A percentile compares a stretch with the other conserved stretches of the same genome.
phyloP scores from a whole-genome alignment of 768 basidiomycete species.

The Termitomyces sp. region DNA sequence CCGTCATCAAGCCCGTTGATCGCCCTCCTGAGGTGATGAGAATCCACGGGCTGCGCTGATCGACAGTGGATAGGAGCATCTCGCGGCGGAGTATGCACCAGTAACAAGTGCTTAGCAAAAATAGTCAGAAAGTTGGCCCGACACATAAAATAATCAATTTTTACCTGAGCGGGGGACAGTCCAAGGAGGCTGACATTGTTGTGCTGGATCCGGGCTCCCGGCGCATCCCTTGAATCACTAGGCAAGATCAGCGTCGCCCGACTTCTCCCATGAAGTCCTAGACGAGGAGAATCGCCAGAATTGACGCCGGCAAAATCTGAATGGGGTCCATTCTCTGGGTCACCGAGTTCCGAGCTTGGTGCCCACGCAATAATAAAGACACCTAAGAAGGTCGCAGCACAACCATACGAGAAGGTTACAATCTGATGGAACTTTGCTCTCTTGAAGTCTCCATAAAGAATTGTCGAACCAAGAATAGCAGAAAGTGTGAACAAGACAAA shows the following conservation, averaged over 20 bases:
- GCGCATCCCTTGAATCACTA: slow-evolving; percentile 38
- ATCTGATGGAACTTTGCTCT: slow-evolving; percentile 77
- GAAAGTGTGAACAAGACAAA: slow-evolving; percentile 94
- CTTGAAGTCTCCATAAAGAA: slow-evolving; percentile 92
- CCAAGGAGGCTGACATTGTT: slow-evolving; percentile 63
- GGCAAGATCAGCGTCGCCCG: slow-evolving; percentile 48
- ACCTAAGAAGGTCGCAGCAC: slow-evolving; percentile 84
- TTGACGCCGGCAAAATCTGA: slow-evolving; percentile 15
- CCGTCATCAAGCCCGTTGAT: slow-evolving; percentile 23
- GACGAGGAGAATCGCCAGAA: slow-evolving; percentile 20
- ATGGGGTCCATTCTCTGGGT: slow-evolving; percentile 25
- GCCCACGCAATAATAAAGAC: slow-evolving; percentile 85
- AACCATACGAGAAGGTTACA: slow-evolving; percentile 83
- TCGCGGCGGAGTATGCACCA: slow-evolving; percentile 63
- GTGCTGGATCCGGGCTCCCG: slow-evolving; percentile 45
- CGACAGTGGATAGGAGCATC: slow-evolving; percentile 36
- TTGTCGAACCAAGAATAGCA: slow-evolving; percentile 88
- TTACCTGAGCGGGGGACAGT: slow-evolving; percentile 72
- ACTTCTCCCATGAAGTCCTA: slow-evolving; percentile 34
- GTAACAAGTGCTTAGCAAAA: slow-evolving; percentile 48
- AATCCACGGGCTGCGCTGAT: neutral
- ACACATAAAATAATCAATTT: slow-evolving; percentile 7
- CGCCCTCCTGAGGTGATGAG: neutral
- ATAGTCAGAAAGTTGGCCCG: too few relatives aligned
- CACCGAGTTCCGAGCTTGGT: slow-evolving; percentile 28